phyloP scores from a whole-genome alignment of 768 basidiomycete genomes.

The Lactarius sp. region DNA sequence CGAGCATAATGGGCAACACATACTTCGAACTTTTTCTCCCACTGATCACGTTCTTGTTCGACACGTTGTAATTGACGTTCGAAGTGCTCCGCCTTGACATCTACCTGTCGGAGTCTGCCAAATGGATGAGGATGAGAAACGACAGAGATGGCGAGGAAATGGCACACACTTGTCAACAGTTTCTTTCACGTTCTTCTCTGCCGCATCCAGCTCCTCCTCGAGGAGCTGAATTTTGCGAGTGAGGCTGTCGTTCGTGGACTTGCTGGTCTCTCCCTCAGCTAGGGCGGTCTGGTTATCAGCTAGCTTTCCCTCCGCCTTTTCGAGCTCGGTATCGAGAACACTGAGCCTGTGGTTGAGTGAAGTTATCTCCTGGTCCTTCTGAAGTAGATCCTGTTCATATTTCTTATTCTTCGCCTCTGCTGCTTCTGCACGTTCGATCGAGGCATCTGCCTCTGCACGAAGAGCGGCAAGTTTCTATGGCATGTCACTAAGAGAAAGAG shows the following conservation, averaged over 20 bases:
- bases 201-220: conserved; percentile 91
- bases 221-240: conserved; percentile 81
- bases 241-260: conserved; percentile 67
- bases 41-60: conserved; percentile 87
- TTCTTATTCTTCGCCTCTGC: conserved; percentile 84
- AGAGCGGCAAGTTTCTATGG: conserved; percentile 68
- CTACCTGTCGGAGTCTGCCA: conserved; percentile 84
- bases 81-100: conserved; percentile 98
- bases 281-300: conserved; percentile 56
- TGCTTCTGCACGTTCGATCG: conserved; percentile 76
- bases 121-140: conserved; percentile 5
- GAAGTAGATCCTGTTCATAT: conserved; percentile 63
- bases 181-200: conserved; percentile 96
- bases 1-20: conserved; percentile 27
- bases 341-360: conserved; percentile 71
- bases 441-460: conserved; percentile 79
- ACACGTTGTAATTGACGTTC: conserved; percentile 83
- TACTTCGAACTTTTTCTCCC: conserved; percentile 96
- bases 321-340: conserved; percentile 61
- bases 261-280: conserved; percentile 65
- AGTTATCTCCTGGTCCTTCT: conserved; percentile 79
- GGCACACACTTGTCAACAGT: conserved; percentile 89
- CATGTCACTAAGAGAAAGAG: neutral
- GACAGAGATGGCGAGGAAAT: neutral
- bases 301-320: conserved; percentile 65